Base-by-base conservation (phyloP, 1,284 basidiomycete genomes). In the Phellinidium pouzarii region DNA sequence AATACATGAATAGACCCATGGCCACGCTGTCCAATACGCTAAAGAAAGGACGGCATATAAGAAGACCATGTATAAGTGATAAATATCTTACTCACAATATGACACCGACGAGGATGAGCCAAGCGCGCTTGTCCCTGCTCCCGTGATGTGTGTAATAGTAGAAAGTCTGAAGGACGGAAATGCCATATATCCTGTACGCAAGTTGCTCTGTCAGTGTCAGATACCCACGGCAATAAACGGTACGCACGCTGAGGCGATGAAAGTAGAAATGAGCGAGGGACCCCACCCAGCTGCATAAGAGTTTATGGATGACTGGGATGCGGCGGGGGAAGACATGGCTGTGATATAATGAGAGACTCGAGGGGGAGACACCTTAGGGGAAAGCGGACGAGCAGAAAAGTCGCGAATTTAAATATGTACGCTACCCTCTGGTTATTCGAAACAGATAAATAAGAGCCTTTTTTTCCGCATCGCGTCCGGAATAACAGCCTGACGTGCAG, bases 91-190 rank as follows among this genome's bases (percentile, higher is more conserved):
- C n/a, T n/a, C n/a, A 53, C 52, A 53, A 53, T 19, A 53, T 49
- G 22, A 44, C 20, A 22, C 38, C 52, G 9, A 53, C 52, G 40
- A 53, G 52, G 6, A 37, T 23, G 11, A 31, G 45, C 52, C 52
- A 53, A 0, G 38, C 38, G 19, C 4, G 29, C 11, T 38, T 29
- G 26, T 53, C 52, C 20, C 36, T 29, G 12, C 42, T 48, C 26
- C 47, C 36, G 19, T 53, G 40, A 25, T 42, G 27, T 38, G 44
- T 43, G 42, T 53, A 53, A 20, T 53, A 53, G 26, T 53, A 53
- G 31, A 53, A 53, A 7, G 52, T 53, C 22, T 53, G 52, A 31
- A 53, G 52, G 45, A 53, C 52, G n/a, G 52, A 38, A 17, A 53
- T 53, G 25, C 52, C 52, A 49, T 53, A 53, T 1, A 53, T 26